phyloP scores from a whole-genome alignment of 2,329 filamentous ascomycete species.

The Endocalyx cinctus region DNA sequence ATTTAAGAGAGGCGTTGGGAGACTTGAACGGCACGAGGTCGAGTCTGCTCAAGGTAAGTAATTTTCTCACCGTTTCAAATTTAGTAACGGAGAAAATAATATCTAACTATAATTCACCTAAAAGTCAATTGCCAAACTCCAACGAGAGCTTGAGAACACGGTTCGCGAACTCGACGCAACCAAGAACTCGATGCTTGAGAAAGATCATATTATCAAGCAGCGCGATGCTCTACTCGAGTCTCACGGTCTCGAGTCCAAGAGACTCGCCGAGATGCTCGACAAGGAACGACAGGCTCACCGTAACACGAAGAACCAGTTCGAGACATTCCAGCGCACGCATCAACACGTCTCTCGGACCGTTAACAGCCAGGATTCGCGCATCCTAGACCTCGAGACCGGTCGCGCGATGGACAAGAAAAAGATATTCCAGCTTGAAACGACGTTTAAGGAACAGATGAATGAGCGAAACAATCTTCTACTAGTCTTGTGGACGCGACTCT shows the following conservation, averaged over 20 bases:
- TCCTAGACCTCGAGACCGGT: slow-evolving; percentile 79
- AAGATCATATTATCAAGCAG: slow-evolving; percentile 84
- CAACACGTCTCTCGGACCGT: slow-evolving; percentile 83
- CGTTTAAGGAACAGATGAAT: slow-evolving; percentile 78
- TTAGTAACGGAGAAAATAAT: slow-evolving; percentile 9
- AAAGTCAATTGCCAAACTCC: slow-evolving; percentile 78
- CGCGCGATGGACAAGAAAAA: slow-evolving; percentile 74
- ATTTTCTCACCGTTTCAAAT: background rate
- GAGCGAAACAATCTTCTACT: slow-evolving; percentile 88
- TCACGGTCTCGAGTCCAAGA: slow-evolving; percentile 79
- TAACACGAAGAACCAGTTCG: slow-evolving; percentile 81
- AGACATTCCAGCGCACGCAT: slow-evolving; percentile 82
- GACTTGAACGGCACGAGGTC: slow-evolving; percentile 83
- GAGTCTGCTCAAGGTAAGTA: slow-evolving; percentile 70
- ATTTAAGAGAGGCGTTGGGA: slow-evolving; percentile 79
- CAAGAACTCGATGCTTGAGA: slow-evolving; percentile 77
- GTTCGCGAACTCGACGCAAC: slow-evolving; percentile 76
- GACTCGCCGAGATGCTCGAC: slow-evolving; percentile 81
- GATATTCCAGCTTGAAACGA: slow-evolving; percentile 69
- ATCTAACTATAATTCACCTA: slow-evolving; percentile 1
- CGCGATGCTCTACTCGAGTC: slow-evolving; percentile 85
- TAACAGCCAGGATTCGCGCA: slow-evolving; percentile 76
- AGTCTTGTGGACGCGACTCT: slow-evolving; percentile 84
- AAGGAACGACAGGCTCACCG: slow-evolving; percentile 83
- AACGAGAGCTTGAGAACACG: slow-evolving; percentile 81